These are phyloP conservation scores for Curvularia sp. DNA, from an alignment of 2,329 filamentous ascomycete species.

Conservation along the genomic window DNA sequence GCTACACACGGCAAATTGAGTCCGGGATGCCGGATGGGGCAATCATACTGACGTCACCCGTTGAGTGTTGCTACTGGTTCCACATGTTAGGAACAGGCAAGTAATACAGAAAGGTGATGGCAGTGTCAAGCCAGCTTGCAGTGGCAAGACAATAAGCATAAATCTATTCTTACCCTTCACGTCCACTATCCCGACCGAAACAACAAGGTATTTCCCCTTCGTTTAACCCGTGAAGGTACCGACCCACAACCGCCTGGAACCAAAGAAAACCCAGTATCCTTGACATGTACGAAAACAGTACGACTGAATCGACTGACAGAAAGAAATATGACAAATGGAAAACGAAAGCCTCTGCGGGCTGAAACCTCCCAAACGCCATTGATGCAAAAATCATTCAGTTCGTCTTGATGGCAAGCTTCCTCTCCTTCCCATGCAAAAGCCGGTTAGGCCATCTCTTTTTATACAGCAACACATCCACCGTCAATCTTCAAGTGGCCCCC, in stretches of 20 bases:
- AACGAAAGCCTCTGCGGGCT: slow-evolving; percentile 6
- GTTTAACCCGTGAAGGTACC: neutral
- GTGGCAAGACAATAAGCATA: neutral
- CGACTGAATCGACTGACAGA: neutral
- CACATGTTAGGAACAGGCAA: neutral
- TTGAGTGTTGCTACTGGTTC: neutral
- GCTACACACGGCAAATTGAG: neutral
- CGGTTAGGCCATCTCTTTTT: slow-evolving; percentile 15
- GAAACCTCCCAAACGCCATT: slow-evolving; percentile 26
- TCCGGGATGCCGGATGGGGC: neutral
- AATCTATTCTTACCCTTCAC: neutral
- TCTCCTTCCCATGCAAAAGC: neutral
- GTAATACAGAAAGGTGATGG: neutral
- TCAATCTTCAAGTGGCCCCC: slow-evolving; percentile 47
- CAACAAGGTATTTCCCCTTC: neutral
- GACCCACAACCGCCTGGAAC: neutral
- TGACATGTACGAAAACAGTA: neutral
- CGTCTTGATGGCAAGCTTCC: neutral
- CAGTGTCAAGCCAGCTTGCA: neutral
- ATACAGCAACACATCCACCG: slow-evolving; percentile 40
- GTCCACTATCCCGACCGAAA: neutral
- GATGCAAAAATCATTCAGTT: slow-evolving; percentile 24
- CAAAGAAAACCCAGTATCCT: neutral
- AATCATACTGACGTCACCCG: neutral
- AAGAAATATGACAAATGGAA: neutral